Percentiles rank a stretch among this genome's conserved stretches.
These are phyloP conservation scores for Fraxinus excelsior DNA, from an alignment of 257 asterid species.

Conservation along the genomic window DNA sequence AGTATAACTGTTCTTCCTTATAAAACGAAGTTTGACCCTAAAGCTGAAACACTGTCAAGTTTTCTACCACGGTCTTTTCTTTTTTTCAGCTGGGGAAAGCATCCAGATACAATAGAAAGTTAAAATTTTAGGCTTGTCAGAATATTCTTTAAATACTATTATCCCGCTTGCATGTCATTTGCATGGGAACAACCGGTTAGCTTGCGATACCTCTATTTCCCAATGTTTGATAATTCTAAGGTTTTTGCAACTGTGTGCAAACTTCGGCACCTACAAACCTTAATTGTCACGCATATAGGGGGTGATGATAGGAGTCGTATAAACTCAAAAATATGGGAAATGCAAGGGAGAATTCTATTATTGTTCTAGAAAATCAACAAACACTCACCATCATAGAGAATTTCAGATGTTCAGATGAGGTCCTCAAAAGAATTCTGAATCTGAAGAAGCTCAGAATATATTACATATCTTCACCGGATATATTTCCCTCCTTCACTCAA, in stretches of 20 bases:
- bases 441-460: background rate
- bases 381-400: background rate
- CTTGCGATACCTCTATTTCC: background rate
- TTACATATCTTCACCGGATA: background rate
- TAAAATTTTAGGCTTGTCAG: background rate
- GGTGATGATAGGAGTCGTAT: too few relatives aligned
- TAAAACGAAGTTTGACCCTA: too few relatives aligned
- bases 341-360: background rate
- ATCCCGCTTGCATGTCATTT: background rate
- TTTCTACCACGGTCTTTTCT: background rate
- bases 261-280: background rate
- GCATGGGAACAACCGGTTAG: too few relatives aligned
- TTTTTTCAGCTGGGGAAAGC: too few relatives aligned
- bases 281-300: background rate
- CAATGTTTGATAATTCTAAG: background rate
- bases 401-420: background rate
- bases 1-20: too few relatives aligned
- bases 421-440: conserved; percentile 6
- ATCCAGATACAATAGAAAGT: too few relatives aligned
- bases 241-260: background rate
- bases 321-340: background rate
- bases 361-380: conserved; percentile 1
- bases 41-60: too few relatives aligned
- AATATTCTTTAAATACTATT: too few relatives aligned
- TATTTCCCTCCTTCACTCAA: background rate